Percentiles rank a stretch among this genome's conserved stretches.
Evolutionary conservation across 176 grass and related monocot species (phyloP).

Genomic region (Oryza longistaminata): DNA sequence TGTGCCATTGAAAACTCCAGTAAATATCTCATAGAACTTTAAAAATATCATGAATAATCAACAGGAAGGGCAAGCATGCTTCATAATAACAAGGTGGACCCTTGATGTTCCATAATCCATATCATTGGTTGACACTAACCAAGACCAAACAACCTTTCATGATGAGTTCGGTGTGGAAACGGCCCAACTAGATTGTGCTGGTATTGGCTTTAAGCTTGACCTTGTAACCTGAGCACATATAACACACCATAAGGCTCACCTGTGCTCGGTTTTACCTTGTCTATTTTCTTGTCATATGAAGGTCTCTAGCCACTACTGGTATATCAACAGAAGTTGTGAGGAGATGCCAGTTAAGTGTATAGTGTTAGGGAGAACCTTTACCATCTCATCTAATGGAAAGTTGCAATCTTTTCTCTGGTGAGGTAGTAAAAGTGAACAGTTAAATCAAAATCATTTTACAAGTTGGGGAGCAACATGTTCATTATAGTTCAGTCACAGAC

Average conservation of each 20-base stretch:
- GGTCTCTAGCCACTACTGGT: neutral
- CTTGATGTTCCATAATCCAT: neutral
- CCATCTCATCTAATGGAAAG: constrained; percentile 1
- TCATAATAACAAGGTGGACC: neutral
- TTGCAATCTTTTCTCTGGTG: constrained; percentile 10
- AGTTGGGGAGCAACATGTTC: constrained; percentile 19
- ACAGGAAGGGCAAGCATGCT: neutral
- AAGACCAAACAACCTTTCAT: neutral
- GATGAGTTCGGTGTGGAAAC: neutral
- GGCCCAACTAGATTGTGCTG: neutral
- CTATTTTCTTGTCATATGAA: neutral
- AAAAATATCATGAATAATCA: neutral
- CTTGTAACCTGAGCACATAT: neutral
- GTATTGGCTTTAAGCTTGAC: neutral
- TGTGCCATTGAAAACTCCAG: neutral
- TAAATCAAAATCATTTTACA: neutral
- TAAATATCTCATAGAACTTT: neutral
- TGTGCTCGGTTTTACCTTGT: neutral
- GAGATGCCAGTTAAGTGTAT: neutral
- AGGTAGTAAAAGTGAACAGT: constrained; percentile 1
- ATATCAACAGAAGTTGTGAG: neutral
- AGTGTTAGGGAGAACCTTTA: neutral
- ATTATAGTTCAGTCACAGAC: constrained; percentile 4
- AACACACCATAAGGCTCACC: neutral
- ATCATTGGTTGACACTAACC: neutral